Conservation (phyloP, 257 asterid species). For the Craterostigma plantagineum region DNA sequence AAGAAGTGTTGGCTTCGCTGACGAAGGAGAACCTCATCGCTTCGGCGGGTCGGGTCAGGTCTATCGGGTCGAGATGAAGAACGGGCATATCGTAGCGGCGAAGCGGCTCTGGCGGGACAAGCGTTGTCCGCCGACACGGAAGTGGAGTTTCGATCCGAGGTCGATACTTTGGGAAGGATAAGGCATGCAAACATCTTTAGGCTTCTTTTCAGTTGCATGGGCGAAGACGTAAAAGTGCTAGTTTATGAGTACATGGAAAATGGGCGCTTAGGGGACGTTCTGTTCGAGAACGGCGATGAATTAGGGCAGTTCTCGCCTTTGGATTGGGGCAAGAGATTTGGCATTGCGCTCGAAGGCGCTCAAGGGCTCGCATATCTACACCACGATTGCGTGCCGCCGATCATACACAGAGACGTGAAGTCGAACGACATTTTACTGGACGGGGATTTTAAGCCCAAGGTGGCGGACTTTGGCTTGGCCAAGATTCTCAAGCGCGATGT, state of each 20-base stretch:
- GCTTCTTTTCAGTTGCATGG: conserved; percentile 45
- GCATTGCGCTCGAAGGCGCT: conserved; percentile 56
- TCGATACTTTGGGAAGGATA: conserved; percentile 38
- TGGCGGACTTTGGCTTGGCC: conserved; percentile 78
- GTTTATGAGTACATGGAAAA: conserved; percentile 59
- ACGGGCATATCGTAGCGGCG: conserved; percentile 54
- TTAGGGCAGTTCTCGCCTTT: conserved; percentile 27
- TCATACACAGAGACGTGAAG: conserved; percentile 22
- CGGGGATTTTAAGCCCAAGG: conserved; percentile 17
- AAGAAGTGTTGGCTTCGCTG: conserved; percentile 34
- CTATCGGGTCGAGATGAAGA: conserved; percentile 38
- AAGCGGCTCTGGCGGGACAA: conserved; percentile 57
- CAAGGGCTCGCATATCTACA: conserved; percentile 82
- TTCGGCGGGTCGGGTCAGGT: conserved; percentile 63
- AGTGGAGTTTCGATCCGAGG: conserved; percentile 33
- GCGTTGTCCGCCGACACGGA: conserved; percentile 31
- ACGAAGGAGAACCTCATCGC: conserved; percentile 49
- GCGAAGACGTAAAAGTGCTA: conserved; percentile 40
- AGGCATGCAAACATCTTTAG: conserved; percentile 63
- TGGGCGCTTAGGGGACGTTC: conserved; percentile 59
- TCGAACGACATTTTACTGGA: conserved; percentile 19
- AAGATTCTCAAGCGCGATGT: conserved; percentile 23
- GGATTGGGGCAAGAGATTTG: conserved; percentile 59
- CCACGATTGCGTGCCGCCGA: conserved; percentile 36
- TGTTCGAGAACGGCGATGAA: conserved; percentile 51